These are phyloP conservation scores for Brettanomyces naardenensis DNA, from an alignment of 805 yeast genomes.

Conservation along the genomic window DNA sequence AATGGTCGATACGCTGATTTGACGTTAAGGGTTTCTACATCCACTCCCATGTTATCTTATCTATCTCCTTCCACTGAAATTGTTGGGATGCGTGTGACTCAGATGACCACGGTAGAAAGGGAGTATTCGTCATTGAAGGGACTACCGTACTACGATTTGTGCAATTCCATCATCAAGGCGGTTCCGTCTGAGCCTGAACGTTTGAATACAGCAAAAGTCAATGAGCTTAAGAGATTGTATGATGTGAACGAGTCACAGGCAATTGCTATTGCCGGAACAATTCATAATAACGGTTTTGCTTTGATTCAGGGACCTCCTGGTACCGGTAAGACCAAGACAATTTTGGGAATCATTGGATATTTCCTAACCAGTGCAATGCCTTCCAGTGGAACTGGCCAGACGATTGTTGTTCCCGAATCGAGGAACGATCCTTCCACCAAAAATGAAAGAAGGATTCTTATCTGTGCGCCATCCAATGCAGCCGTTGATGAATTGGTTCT, in stretches of 20 bases:
- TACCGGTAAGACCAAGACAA: slow-evolving; percentile 97
- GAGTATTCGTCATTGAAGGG: slow-evolving; percentile 83
- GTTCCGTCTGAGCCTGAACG: slow-evolving; percentile 39
- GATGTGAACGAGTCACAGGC: slow-evolving; percentile 87
- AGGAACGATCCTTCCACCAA: slow-evolving; percentile 2
- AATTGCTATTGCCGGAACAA: slow-evolving; percentile 71
- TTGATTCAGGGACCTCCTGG: slow-evolving; percentile 99
- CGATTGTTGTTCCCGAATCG: slow-evolving; percentile 2
- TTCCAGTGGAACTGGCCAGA: background rate
- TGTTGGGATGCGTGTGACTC: slow-evolving; percentile 68
- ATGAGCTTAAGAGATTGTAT: slow-evolving; percentile 38
- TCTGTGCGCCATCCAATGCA: slow-evolving; percentile 98
- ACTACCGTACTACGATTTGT: slow-evolving; percentile 70
- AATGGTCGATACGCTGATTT: slow-evolving; percentile 65
- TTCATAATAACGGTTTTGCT: slow-evolving; percentile 65
- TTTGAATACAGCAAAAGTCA: slow-evolving; percentile 31
- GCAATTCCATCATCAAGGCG: slow-evolving; percentile 60
- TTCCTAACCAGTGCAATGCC: slow-evolving; percentile 35
- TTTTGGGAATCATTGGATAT: slow-evolving; percentile 83
- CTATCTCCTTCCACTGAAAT: slow-evolving; percentile 59
- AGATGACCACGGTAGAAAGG: slow-evolving; percentile 87
- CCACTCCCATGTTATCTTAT: slow-evolving; percentile 40
- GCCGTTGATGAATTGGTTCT: slow-evolving; percentile 94
- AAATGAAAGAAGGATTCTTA: slow-evolving; percentile 50
- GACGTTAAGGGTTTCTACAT: slow-evolving; percentile 59